Percentiles rank a stretch among this genome's conserved stretches.
Conservation (phyloP, 352 stramenopile genomes). For the Pythium grandisporangium region DNA sequence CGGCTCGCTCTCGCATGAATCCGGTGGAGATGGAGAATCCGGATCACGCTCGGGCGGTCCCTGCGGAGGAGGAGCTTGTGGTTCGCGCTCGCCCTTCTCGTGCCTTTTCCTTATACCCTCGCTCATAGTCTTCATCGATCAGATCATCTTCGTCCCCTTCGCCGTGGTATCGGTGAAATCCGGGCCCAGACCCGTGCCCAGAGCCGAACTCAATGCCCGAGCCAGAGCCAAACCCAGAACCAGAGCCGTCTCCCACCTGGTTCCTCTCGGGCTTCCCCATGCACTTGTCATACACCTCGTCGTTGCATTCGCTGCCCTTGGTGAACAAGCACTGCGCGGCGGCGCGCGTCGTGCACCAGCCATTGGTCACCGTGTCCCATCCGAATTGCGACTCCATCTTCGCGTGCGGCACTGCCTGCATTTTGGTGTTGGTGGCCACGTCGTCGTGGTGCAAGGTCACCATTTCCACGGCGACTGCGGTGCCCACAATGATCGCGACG, state of each 20-base stretch:
- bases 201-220: background rate
- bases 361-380: background rate
- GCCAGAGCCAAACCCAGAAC: background rate
- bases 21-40: too few relatives aligned
- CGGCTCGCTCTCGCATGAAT: too few relatives aligned
- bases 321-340: background rate
- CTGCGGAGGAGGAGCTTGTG: too few relatives aligned
- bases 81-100: too few relatives aligned
- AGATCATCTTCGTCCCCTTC: too few relatives aligned
- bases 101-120: too few relatives aligned
- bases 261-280: background rate
- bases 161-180: too few relatives aligned
- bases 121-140: too few relatives aligned
- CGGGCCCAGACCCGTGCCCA: background rate
- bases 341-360: background rate
- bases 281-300: background rate
- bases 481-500: background rate
- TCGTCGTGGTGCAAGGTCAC: background rate
- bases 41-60: too few relatives aligned
- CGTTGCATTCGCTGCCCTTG: background rate
- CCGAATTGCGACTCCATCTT: background rate
- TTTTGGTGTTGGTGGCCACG: background rate
- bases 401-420: background rate
- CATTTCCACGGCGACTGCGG: background rate
- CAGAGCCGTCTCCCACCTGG: background rate